These are phyloP conservation scores for Orbilia quercus DNA, from an alignment of 2,329 filamentous ascomycete genomes.

Conservation along the genomic window DNA sequence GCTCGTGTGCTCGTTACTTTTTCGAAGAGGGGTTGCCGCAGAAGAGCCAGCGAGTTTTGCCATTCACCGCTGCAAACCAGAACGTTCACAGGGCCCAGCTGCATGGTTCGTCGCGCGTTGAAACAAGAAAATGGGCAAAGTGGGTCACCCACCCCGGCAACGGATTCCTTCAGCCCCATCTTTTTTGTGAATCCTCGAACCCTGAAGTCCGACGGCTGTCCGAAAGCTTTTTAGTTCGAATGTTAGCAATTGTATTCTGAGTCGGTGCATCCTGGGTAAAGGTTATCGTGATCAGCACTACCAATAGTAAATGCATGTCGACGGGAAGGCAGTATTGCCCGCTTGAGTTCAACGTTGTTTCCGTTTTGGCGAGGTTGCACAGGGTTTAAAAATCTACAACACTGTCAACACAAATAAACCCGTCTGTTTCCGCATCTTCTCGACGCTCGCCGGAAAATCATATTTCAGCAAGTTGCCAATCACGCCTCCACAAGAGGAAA, in stretches of 20 bases:
- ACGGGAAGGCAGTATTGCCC: no score
- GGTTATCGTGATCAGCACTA: no score
- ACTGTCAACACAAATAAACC: not conserved
- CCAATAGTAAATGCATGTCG: no score
- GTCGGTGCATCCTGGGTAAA: no score
- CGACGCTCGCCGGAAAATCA: no score
- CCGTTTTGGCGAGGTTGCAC: conserved; percentile 4
- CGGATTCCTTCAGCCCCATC: not conserved
- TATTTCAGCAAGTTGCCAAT: not conserved
- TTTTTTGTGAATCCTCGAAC: not conserved
- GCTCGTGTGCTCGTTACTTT: not conserved
- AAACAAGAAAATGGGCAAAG: not conserved
- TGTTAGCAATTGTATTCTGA: no score
- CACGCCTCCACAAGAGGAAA: not conserved
- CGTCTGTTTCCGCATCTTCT: not conserved
- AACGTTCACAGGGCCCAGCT: conserved; percentile 2
- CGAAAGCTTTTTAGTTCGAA: no score
- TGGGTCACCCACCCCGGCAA: not conserved
- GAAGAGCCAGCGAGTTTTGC: not conserved
- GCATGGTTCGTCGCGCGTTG: not conserved
- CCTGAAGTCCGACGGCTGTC: not conserved
- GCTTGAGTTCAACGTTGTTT: no score
- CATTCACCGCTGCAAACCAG: conserved; percentile 12
- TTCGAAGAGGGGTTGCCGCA: not conserved
- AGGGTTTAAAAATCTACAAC: not conserved